These are phyloP conservation scores for Stropharia rugosoannulata DNA, from an alignment of 768 basidiomycete species.

Conservation along the genomic window DNA sequence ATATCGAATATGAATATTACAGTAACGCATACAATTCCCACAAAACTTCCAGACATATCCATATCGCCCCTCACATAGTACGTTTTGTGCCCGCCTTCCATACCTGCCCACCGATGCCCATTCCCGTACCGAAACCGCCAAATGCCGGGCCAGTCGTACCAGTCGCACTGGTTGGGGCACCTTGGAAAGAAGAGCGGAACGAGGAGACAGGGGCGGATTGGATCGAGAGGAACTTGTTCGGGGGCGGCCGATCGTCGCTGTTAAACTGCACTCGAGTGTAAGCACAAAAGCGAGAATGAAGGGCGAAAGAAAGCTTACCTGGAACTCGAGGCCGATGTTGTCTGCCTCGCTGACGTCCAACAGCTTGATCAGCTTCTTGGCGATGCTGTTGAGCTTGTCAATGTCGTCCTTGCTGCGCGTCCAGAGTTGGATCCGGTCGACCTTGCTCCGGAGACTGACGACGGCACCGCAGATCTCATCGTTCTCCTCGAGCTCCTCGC, in stretches of 20 bases:
- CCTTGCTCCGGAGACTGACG: constrained; percentile 81
- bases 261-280: constrained; percentile 55
- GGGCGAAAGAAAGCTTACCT: constrained; percentile 46
- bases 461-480: constrained; percentile 85
- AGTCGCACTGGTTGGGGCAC: constrained; percentile 10
- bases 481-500: constrained; percentile 71
- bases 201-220: constrained; percentile 66
- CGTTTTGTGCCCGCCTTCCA: constrained; percentile 19
- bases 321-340: constrained; percentile 86
- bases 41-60: too few species aligned
- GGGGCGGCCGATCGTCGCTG: constrained; percentile 80
- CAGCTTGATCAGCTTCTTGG: constrained; percentile 77
- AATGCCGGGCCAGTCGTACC: constrained; percentile 14
- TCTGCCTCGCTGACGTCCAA: constrained; percentile 85
- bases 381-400: constrained; percentile 80
- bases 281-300: constrained; percentile 17
- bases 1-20: too few species aligned
- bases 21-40: too few species aligned
- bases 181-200: constrained; percentile 66
- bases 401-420: constrained; percentile 84
- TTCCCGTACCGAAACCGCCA: constrained; percentile 24
- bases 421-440: constrained; percentile 93
- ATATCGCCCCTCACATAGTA: too few species aligned
- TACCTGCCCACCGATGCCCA: constrained; percentile 21
- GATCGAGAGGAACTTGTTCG: constrained; percentile 82